Base-by-base conservation (phyloP, 2,329 filamentous ascomycete genomes). In the Neopestalotiopsis sp. region DNA sequence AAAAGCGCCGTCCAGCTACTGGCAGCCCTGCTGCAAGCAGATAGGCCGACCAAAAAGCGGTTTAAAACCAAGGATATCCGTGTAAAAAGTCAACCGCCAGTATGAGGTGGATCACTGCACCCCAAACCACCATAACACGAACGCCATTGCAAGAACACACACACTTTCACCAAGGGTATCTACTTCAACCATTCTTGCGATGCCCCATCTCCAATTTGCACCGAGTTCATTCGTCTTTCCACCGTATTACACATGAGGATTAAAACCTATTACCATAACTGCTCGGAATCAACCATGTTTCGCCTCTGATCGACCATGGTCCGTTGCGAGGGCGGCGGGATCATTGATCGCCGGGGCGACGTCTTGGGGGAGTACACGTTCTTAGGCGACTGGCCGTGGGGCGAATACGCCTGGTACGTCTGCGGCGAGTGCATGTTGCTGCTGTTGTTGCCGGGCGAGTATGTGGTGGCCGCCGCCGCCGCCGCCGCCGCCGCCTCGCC, bases 281-380 rank as follows among this genome's bases (percentile, higher is more conserved):
- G 67, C 3, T 79, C 74, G 38, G 70, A 73, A n/a, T 78, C 73
- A 2, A 79, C 77, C 74, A 78, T 72, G 20, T 68, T 72, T 58
- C 67, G 59, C 40, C 59, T 14, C 45, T 53, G 59, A n/a, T 78
- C 73, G 3, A 78, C 76, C 74, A 78, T 72, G 24, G 67, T 71
- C 49, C 67, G 13, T 62, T 34, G 59, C 13, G 59, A 75, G 30
- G 70, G 71, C 12, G 67, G 67, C 14, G 56, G 38, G 14, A 53
- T 34, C 28, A n/a, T 42, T 14, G 67, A 49, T 59, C 24, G 42
- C 61, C 61, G 38, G 4, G 67, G 67, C 30, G 61, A 67, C 9
- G 17, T 24, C 65, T 61, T 67, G 7, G 65, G 65, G 14, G 65
- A 42, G 12, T 28, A 28, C 24, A 10, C 67, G 67, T 63, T 67